Conservation (phyloP, 139 green algal species). For the Volvox reticuliferus region DNA sequence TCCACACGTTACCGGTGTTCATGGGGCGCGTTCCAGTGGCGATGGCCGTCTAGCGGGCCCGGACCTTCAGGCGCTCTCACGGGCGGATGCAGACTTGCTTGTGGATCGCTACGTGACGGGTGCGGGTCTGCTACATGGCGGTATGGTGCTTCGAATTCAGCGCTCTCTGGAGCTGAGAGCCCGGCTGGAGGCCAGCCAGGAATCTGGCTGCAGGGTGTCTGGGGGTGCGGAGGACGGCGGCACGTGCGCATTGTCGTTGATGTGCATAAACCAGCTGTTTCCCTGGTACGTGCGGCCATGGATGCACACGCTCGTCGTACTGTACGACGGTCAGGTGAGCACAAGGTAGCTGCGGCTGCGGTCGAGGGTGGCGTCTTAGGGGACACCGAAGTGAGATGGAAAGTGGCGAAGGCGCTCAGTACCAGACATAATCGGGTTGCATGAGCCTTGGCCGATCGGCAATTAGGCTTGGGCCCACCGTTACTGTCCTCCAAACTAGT, state of each 20-base stretch:
- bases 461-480: too few relatives aligned
- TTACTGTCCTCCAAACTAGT: too few relatives aligned
- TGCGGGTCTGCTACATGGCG: constrained; percentile 42
- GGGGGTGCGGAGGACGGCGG: not conserved
- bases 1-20: too few relatives aligned
- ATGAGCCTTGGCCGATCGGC: too few relatives aligned
- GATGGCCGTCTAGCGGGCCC: not conserved
- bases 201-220: not conserved
- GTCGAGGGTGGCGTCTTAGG: too few relatives aligned
- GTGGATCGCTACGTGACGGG: constrained; percentile 52
- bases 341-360: too few relatives aligned
- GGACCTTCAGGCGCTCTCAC: not conserved
- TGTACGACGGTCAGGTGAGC: constrained; percentile 75
- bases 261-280: constrained; percentile 83
- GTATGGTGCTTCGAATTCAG: constrained; percentile 51
- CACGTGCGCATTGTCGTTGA: not conserved
- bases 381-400: too few relatives aligned
- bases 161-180: not conserved
- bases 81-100: not conserved
- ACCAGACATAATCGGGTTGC: too few relatives aligned
- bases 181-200: not conserved
- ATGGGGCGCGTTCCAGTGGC: not conserved
- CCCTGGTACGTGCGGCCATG: constrained; percentile 87
- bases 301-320: constrained; percentile 79
- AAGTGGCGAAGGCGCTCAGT: too few relatives aligned